Evolutionary conservation across 768 basidiomycete species (phyloP).

Genomic region (Termitomyces sp.): DNA sequence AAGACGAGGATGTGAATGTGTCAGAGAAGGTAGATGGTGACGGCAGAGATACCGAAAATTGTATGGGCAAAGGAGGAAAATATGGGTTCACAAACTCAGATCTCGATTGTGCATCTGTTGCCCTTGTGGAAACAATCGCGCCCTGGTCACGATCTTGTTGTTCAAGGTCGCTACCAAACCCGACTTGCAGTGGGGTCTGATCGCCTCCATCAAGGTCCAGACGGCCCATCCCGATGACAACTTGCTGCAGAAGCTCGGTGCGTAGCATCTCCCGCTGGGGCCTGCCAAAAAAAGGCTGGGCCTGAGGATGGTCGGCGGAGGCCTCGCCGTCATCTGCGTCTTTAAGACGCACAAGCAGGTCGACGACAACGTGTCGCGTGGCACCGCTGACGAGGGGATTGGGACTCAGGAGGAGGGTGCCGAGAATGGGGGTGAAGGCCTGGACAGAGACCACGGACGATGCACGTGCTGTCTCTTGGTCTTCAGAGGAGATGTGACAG

Average conservation of each 20-base stretch:
- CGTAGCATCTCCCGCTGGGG: conserved; percentile 64
- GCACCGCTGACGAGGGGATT: conserved; percentile 69
- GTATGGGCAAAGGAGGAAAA: conserved; percentile 37
- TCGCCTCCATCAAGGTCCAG: conserved; percentile 40
- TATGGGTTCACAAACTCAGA: conserved; percentile 41
- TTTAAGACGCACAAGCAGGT: conserved; percentile 66
- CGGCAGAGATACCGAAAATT: neutral
- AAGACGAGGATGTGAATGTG: conserved; percentile 20
- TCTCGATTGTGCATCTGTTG: neutral
- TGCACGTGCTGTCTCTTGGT: conserved; percentile 18
- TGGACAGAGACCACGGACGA: conserved; percentile 60
- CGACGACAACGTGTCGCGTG: conserved; percentile 72
- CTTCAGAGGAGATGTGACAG: conserved; percentile 60
- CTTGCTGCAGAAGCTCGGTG: conserved; percentile 76
- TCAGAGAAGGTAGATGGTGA: conserved; percentile 14
- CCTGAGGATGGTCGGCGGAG: conserved; percentile 26
- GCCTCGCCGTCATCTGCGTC: conserved; percentile 46
- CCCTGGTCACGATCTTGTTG: neutral
- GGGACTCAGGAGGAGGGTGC: conserved; percentile 78
- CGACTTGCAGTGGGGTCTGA: conserved; percentile 4
- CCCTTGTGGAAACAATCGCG: neutral
- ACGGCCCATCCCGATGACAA: conserved; percentile 86
- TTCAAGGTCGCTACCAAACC: neutral
- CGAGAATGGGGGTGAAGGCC: conserved; percentile 88
- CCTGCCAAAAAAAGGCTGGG: conserved; percentile 39